These are phyloP conservation scores for Sarocladiaceae sp. DNA, from an alignment of 2,329 filamentous ascomycete species.

Conservation along the genomic window DNA sequence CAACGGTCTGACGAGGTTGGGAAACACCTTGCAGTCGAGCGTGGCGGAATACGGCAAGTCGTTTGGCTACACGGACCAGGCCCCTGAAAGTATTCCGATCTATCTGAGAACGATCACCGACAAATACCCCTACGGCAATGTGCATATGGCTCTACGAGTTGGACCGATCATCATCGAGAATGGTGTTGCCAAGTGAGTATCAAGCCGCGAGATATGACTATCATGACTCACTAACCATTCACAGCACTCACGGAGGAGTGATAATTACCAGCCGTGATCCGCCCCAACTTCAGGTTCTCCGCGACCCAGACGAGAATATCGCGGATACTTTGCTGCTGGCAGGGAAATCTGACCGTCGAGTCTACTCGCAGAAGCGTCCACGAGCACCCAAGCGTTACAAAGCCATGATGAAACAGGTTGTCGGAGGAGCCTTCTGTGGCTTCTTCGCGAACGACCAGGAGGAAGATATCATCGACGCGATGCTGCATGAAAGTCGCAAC, in stretches of 20 bases:
- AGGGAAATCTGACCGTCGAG: constrained; percentile 12
- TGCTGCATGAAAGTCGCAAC: constrained; percentile 19
- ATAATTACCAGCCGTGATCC: constrained; percentile 20
- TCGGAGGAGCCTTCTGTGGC: constrained; percentile 28
- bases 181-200: constrained; percentile 28
- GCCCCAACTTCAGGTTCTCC: constrained; percentile 17
- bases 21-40: constrained; percentile 11
- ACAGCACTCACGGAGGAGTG: constrained; percentile 19
- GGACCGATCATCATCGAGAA: constrained; percentile 35
- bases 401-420: constrained; percentile 33
- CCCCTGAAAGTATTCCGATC: constrained; percentile 21
- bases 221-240: not conserved
- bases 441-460: constrained; percentile 18
- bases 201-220: too few relatives aligned
- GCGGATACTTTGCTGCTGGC: constrained; percentile 18
- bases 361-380: constrained; percentile 15
- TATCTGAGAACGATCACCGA: constrained; percentile 23
- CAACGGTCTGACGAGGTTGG: constrained; percentile 9
- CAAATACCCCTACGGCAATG: constrained; percentile 30
- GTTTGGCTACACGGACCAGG: constrained; percentile 15
- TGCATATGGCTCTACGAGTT: constrained; percentile 33
- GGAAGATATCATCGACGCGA: constrained; percentile 20
- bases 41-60: constrained; percentile 17
- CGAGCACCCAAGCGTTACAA: constrained; percentile 25
- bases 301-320: constrained; percentile 16